Base-by-base conservation (phyloP, 2,329 filamentous ascomycete species). In the Fusarium poae region DNA sequence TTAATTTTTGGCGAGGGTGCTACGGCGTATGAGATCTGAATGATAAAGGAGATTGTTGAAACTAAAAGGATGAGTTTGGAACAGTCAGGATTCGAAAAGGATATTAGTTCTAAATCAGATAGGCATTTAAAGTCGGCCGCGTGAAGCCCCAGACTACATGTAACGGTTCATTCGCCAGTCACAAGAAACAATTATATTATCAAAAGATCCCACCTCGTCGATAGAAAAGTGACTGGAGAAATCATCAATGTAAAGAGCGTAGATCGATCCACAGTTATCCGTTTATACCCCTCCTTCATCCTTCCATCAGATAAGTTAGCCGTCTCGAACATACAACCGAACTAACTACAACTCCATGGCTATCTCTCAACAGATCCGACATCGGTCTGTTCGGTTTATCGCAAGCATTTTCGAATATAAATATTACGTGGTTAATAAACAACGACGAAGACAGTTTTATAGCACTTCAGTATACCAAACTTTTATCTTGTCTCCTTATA, bases 1-100 rank as follows among this genome's bases (percentile, higher is more conserved):
- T 78, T 98, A 72, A 85, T 98, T 39, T 97, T 97, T 77, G 90
- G 89, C 16, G 79, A 87, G 48, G 88, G 87, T 1, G 84, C 83
- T 5, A 80, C 84, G 67, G 82, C 88, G 30, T 93, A 92, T 76
- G 80, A 83, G 64, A 79, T 85, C 39, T 85, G 62, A 78, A 43
- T 34, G 16, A 48, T 18, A 34, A 56, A 25, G 23, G 21, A 50
- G 29, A 16, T 9, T 65, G n/a, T 25, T 46, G 27, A 5, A 25
- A 9, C 5, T 16, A 9, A 55, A 48, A 11, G 29, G 32, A 13
- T 34, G 23, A 12, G 16, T 25, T 20, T 18, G 42, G 40, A 18
- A 39, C 20, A 53, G 32, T 46, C 30, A 27, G 48, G 21, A 32
- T 39, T 8, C 6, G 43, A 29, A 48, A 16, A 21, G 30, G 4